Evolutionary conservation across 148 eudicot genomes (phyloP).

Genomic region (Diospyros kaki): DNA sequence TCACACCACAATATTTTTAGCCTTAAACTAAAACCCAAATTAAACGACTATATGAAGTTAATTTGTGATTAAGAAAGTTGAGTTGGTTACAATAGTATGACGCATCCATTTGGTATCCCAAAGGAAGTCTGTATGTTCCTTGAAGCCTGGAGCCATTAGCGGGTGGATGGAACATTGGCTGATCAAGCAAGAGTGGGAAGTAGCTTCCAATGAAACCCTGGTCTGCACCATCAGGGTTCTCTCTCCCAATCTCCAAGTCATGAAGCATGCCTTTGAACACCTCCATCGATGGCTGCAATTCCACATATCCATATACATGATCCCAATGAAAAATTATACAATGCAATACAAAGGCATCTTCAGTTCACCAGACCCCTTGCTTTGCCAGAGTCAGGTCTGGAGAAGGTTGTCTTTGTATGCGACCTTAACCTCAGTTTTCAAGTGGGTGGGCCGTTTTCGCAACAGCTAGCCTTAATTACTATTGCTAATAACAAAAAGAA

Average conservation of each 20-base stretch:
- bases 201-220: conserved; percentile 88
- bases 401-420: too few relatives aligned
- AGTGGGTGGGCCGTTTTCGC: too few relatives aligned
- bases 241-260: conserved; percentile 47
- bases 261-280: conserved; percentile 78
- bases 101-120: conserved; percentile 99
- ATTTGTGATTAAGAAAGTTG: not conserved
- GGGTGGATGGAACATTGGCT: conserved; percentile 82
- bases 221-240: conserved; percentile 84
- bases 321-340: not conserved
- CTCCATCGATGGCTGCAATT: conserved; percentile 70
- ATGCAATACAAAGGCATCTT: too few relatives aligned
- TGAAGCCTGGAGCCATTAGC: conserved; percentile 52
- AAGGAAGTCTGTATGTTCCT: conserved; percentile 78
- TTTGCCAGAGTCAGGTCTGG: too few relatives aligned
- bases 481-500: too few relatives aligned
- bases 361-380: too few relatives aligned
- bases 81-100: conserved; percentile 72
- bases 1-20: too few relatives aligned
- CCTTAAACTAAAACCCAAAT: not conserved
- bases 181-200: conserved; percentile 78
- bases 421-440: too few relatives aligned
- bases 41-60: not conserved
- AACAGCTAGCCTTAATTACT: too few relatives aligned
- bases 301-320: not conserved